Evolutionary conservation across 1,284 basidiomycete genomes (phyloP).

Genomic region (Ustilago tritici): DNA sequence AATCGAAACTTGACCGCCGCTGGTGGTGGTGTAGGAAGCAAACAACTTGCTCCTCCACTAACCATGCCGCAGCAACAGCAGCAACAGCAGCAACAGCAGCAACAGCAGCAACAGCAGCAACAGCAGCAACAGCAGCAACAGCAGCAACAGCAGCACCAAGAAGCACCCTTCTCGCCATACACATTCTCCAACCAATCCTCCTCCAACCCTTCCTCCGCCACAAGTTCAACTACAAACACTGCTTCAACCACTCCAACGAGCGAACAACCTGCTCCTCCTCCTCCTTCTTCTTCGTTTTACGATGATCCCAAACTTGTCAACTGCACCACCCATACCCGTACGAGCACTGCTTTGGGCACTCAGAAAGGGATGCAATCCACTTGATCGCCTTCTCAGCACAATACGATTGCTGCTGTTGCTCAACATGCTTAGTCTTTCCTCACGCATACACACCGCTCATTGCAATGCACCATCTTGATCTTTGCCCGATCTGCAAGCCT

Average conservation of each 20-base stretch:
- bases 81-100: background rate
- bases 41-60: background rate
- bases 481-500: no score
- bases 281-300: constrained; percentile 4
- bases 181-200: background rate
- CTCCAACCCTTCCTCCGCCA: constrained; percentile 6
- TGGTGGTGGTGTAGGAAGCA: background rate
- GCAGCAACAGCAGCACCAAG: background rate
- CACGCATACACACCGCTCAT: background rate
- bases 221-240: constrained; percentile 14
- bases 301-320: background rate
- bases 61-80: constrained; percentile 1
- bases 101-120: background rate
- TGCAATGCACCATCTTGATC: no score
- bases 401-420: background rate
- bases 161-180: background rate
- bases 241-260: constrained; percentile 33
- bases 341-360: background rate
- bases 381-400: background rate
- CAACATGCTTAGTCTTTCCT: background rate
- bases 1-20: background rate
- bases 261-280: background rate
- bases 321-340: background rate
- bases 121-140: background rate
- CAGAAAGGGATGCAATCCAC: background rate